These are phyloP conservation scores for Starmerella kuoi DNA, from an alignment of 805 yeast species.

Conservation along the genomic window DNA sequence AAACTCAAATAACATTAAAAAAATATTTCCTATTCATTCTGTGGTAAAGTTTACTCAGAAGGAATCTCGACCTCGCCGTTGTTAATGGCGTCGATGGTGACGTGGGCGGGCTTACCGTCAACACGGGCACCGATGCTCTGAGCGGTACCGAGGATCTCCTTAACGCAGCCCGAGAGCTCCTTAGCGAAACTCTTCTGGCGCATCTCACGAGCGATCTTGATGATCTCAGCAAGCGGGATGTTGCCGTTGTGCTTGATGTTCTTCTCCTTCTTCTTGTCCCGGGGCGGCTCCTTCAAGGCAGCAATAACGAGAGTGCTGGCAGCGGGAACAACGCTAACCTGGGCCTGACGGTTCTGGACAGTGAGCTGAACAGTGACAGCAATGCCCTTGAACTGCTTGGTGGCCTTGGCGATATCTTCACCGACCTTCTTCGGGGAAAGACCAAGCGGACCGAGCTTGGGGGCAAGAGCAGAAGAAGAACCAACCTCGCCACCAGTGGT, in stretches of 20 bases:
- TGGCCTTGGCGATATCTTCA: slow-evolving; percentile 99
- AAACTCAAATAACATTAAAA: slow-evolving; percentile 1
- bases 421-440: slow-evolving; percentile 99
- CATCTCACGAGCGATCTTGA: slow-evolving; percentile 96
- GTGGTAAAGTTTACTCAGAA: slow-evolving; percentile 24
- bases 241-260: slow-evolving; percentile 99
- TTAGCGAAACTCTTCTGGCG: slow-evolving; percentile 96
- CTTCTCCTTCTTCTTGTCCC: slow-evolving; percentile 99
- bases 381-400: slow-evolving; percentile 97
- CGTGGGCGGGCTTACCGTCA: slow-evolving; percentile 98
- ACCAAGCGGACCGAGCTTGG: slow-evolving; percentile 99
- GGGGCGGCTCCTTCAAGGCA: slow-evolving; percentile 98
- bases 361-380: slow-evolving; percentile 97
- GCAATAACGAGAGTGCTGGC: slow-evolving; percentile 98
- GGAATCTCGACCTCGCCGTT: slow-evolving; percentile 85
- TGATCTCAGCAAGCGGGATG: slow-evolving; percentile 92
- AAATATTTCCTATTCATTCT: slow-evolving; percentile 1
- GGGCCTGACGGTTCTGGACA: slow-evolving; percentile 99
- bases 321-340: slow-evolving; percentile 97
- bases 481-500: slow-evolving; percentile 99
- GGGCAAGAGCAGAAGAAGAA: slow-evolving; percentile 98
- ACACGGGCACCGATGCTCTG: slow-evolving; percentile 99
- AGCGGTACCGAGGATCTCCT: slow-evolving; percentile 99
- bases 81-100: slow-evolving; percentile 94
- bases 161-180: slow-evolving; percentile 89